Evolutionary conservation across 495 filamentous ascomycete species (phyloP).

Genomic region (Articulospora tetracladia): DNA sequence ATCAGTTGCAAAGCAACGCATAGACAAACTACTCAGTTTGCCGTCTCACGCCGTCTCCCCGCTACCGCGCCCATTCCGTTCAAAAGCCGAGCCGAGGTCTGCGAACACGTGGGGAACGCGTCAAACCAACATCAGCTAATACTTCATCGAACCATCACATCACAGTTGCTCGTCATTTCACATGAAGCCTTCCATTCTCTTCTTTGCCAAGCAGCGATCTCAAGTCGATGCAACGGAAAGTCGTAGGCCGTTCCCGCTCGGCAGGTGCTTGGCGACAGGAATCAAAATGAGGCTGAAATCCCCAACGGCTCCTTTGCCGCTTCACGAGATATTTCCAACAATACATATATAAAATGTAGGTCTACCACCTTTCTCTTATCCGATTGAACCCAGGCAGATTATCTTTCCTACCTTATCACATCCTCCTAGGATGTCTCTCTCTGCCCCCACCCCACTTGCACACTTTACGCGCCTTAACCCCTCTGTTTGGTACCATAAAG

Average conservation of each 20-base stretch:
- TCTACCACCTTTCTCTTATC: neutral
- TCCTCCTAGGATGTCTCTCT: conserved; percentile 1
- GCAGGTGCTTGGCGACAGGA: neutral
- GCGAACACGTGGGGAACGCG: no score
- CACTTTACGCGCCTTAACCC: conserved; percentile 19
- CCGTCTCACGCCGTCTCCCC: no score
- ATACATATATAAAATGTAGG: neutral
- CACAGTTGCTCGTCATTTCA: no score
- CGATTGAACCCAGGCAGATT: neutral
- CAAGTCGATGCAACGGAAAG: neutral
- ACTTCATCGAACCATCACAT: no score
- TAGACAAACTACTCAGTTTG: no score
- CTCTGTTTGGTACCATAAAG: conserved; percentile 11
- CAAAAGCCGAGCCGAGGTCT: no score
- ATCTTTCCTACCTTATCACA: neutral
- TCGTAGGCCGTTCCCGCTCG: no score
- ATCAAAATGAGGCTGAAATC: neutral
- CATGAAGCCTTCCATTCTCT: no score
- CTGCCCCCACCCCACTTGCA: conserved; percentile 7
- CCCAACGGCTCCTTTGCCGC: neutral
- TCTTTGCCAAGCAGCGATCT: neutral
- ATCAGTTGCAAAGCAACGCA: no score
- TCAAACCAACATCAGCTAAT: no score
- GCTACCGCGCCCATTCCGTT: no score
- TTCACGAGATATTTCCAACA: neutral